phyloP scores from a whole-genome alignment of 495 filamentous ascomycete species.

The Aspergillus wentii region DNA sequence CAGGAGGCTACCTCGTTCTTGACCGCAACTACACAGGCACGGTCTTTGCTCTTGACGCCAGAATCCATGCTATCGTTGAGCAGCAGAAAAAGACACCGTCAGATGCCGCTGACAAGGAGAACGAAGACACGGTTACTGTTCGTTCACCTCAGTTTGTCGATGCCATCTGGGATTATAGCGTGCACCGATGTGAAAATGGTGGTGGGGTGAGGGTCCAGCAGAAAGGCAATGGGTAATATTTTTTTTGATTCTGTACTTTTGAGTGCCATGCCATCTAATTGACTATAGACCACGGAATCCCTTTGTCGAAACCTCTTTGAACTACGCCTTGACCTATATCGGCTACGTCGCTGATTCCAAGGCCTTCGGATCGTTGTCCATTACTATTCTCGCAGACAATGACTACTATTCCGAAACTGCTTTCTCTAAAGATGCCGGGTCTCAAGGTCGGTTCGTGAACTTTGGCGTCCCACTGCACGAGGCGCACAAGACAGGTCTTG shows the following conservation, averaged over 20 bases:
- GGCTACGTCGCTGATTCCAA: conserved; percentile 48
- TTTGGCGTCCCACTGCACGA: conserved; percentile 70
- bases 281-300: conserved; percentile 52
- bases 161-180: conserved; percentile 81
- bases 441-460: conserved; percentile 54
- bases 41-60: conserved; percentile 89
- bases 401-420: conserved; percentile 88
- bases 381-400: conserved; percentile 90
- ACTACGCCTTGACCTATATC: conserved; percentile 81
- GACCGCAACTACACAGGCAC: conserved; percentile 83
- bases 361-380: conserved; percentile 58
- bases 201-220: conserved; percentile 74
- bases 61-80: conserved; percentile 81
- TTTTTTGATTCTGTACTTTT: conserved; percentile 3
- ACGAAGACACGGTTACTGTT: conserved; percentile 63
- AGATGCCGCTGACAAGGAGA: conserved; percentile 19
- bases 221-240: conserved; percentile 68
- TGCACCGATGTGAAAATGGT: conserved; percentile 58
- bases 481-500: conserved; percentile 94
- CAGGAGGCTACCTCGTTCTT: conserved; percentile 91
- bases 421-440: conserved; percentile 23
- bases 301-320: conserved; percentile 87
- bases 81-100: conserved; percentile 36
- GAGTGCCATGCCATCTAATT: not conserved
- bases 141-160: conserved; percentile 85